A percentile compares a stretch with the other conserved stretches of the same genome.
Evolutionary conservation across 1,139 yeast genomes (phyloP).

Genomic region (Sugiyamaella grinbergsii): DNA sequence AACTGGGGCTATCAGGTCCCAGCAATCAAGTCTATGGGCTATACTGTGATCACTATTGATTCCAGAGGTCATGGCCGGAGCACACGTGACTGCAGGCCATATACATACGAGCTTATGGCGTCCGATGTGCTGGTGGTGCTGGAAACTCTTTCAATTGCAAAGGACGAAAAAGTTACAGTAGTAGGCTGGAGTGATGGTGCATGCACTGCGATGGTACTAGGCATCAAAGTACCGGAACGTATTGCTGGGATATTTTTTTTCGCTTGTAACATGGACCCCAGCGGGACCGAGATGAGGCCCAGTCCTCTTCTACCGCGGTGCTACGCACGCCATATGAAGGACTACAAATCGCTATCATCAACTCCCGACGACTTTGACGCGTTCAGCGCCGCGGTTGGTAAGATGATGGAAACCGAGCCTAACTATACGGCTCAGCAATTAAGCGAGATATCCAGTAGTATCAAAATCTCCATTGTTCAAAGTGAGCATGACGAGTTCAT

Average conservation of each 20-base stretch:
- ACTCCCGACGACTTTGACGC: slow-evolving; percentile 15
- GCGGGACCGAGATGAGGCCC: slow-evolving; percentile 3
- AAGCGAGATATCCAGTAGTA: not conserved
- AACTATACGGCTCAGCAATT: slow-evolving; percentile 11
- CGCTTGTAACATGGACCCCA: slow-evolving; percentile 16
- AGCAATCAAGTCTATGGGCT: not conserved
- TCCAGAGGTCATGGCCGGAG: slow-evolving; percentile 16
- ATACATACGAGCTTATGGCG: slow-evolving; percentile 15
- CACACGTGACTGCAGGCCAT: slow-evolving; percentile 6
- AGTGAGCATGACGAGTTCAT: slow-evolving; percentile 17
- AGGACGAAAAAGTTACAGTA: slow-evolving; percentile 3
- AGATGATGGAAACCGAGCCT: slow-evolving; percentile 16
- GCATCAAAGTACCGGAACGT: slow-evolving; percentile 5
- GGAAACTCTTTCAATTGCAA: not conserved
- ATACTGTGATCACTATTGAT: slow-evolving; percentile 5
- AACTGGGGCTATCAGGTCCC: slow-evolving; percentile 17
- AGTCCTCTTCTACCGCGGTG: slow-evolving; percentile 5
- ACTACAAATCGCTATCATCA: slow-evolving; percentile 6
- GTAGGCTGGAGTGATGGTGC: slow-evolving; percentile 21
- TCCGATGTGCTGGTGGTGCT: slow-evolving; percentile 7
- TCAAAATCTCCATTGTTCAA: slow-evolving; percentile 11
- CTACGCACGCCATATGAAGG: slow-evolving; percentile 5
- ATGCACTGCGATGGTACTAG: slow-evolving; percentile 6
- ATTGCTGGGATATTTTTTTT: slow-evolving; percentile 12
- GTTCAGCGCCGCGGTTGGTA: slow-evolving; percentile 2